Percentiles rank a stretch among this genome's conserved stretches.
These are phyloP conservation scores for Cyberlindnera xishuangbannaensis DNA, from an alignment of 805 yeast genomes.

Conservation along the genomic window DNA sequence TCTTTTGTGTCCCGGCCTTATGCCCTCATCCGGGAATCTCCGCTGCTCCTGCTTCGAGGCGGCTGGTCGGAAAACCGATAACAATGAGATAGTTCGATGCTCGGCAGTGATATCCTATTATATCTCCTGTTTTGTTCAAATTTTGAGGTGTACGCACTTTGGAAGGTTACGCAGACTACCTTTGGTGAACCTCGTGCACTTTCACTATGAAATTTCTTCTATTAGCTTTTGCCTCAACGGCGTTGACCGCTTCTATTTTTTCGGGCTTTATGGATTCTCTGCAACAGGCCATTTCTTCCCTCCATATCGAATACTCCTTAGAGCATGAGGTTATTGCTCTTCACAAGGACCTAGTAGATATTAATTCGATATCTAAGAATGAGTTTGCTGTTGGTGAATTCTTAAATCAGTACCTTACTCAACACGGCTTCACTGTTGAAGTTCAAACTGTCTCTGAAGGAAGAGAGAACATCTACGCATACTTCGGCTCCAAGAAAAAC, in stretches of 20 bases:
- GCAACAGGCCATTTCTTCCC: slow-evolving; percentile 1
- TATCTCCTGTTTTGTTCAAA: too few relatives aligned
- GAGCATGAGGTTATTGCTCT: slow-evolving; percentile 21
- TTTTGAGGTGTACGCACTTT: too few relatives aligned
- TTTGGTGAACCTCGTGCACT: too few relatives aligned
- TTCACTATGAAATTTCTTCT: slow-evolving; percentile 8
- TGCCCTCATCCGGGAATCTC: too few relatives aligned
- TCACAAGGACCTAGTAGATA: slow-evolving; percentile 24
- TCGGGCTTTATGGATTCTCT: slow-evolving; percentile 3
- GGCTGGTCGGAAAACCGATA: too few relatives aligned
- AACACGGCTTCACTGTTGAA: slow-evolving; percentile 49
- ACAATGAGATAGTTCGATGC: too few relatives aligned
- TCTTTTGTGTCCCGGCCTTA: too few relatives aligned
- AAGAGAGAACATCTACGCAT: slow-evolving; percentile 54
- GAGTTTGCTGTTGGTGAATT: slow-evolving; percentile 18
- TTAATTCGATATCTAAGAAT: slow-evolving; percentile 18
- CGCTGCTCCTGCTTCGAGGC: too few relatives aligned
- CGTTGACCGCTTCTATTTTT: slow-evolving; percentile 9
- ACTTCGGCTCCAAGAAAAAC: slow-evolving; percentile 36
- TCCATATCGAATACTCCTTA: not conserved
- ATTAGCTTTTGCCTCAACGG: slow-evolving; percentile 6
- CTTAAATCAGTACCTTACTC: slow-evolving; percentile 11
- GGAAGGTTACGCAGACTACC: too few relatives aligned
- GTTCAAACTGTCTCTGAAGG: slow-evolving; percentile 27
- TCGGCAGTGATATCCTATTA: too few relatives aligned